Evolutionary conservation across 805 yeast genomes (phyloP).

Genomic region (Wickerhamiella australiensis): DNA sequence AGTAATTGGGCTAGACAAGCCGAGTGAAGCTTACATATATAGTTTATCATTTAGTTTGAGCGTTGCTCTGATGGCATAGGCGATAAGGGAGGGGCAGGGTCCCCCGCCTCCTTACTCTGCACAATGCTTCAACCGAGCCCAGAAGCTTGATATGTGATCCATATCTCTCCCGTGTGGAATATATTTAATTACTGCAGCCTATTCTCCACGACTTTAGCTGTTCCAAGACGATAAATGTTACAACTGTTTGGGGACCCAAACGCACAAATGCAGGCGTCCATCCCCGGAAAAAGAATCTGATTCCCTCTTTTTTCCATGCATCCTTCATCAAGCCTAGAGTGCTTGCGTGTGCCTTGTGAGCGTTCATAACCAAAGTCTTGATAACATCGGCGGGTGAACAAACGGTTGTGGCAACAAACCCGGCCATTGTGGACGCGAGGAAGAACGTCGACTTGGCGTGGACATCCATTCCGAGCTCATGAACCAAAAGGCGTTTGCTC

Average conservation of each 20-base stretch:
- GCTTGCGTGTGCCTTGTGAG: slow-evolving; percentile 23
- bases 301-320: slow-evolving; percentile 52
- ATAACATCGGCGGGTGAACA: slow-evolving; percentile 90
- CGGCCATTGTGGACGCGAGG: slow-evolving; percentile 66
- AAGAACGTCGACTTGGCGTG: slow-evolving; percentile 60
- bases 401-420: slow-evolving; percentile 78
- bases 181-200: slow-evolving; percentile 15
- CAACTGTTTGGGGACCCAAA: slow-evolving; percentile 54
- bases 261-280: slow-evolving; percentile 83
- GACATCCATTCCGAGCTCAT: slow-evolving; percentile 40
- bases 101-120: neutral
- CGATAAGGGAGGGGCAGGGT: too few relatives aligned
- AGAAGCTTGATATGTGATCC: too few relatives aligned
- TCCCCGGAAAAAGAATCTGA: slow-evolving; percentile 74
- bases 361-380: slow-evolving; percentile 76
- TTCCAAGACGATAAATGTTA: slow-evolving; percentile 32
- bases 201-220: slow-evolving; percentile 28
- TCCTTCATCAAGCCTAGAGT: slow-evolving; percentile 38
- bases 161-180: too few relatives aligned
- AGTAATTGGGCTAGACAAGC: slow-evolving; percentile 5
- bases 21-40: neutral
- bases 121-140: too few relatives aligned
- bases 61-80: too few relatives aligned
- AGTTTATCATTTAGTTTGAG: too few relatives aligned
- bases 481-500: slow-evolving; percentile 50